phyloP scores from a whole-genome alignment of 768 basidiomycete species.

The Udeniomyces megalosporus region DNA sequence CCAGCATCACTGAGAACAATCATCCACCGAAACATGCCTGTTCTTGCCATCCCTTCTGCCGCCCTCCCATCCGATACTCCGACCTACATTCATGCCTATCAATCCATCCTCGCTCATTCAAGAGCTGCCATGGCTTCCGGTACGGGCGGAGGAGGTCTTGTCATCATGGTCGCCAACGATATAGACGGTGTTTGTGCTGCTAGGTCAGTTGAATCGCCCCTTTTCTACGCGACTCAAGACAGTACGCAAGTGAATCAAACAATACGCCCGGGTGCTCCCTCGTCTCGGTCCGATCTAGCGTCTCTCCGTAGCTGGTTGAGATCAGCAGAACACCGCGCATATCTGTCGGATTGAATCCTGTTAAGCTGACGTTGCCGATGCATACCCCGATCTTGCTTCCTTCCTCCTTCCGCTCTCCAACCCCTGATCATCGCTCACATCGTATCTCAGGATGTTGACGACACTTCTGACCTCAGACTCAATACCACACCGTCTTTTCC shows the following conservation, averaged over 20 bases:
- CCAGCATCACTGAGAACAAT: no score
- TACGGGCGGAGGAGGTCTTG: conserved; percentile 9
- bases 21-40: no score
- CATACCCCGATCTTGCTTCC: no score
- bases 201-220: no score
- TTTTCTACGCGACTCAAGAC: no score
- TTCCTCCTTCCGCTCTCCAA: background rate
- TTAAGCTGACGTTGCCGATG: no score
- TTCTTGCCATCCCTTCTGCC: conserved; percentile 8
- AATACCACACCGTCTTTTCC: conserved; percentile 73
- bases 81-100: conserved; percentile 13
- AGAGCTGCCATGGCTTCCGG: conserved; percentile 3
- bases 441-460: conserved; percentile 50
- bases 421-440: background rate
- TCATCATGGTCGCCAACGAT: conserved; percentile 17
- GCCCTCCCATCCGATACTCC: background rate
- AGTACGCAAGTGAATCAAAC: no score
- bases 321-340: no score
- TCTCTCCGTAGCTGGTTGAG: no score
- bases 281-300: no score
- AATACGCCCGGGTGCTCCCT: no score
- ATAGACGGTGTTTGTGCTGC: conserved; percentile 14
- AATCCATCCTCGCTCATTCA: conserved; percentile 8
- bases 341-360: no score
- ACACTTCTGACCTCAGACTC: conserved; percentile 86